Conservation (phyloP, 768 basidiomycete species). For the Hemileccinum impolitum region DNA sequence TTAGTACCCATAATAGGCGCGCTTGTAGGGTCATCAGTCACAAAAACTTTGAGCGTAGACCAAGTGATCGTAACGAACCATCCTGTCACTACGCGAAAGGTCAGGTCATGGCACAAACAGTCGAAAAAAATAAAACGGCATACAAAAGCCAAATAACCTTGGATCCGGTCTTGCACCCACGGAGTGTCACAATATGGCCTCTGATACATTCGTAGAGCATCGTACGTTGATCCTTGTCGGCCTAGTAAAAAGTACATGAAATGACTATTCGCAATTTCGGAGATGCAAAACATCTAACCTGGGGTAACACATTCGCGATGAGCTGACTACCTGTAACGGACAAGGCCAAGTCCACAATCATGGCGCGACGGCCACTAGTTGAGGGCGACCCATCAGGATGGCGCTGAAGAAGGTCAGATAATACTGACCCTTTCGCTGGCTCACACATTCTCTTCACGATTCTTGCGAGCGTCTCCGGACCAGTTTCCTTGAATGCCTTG, state of each 20-base stretch:
- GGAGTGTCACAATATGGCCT: constrained; percentile 84
- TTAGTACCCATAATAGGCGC: constrained; percentile 63
- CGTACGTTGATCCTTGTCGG: constrained; percentile 83
- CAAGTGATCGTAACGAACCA: constrained; percentile 35
- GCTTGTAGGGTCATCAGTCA: constrained; percentile 35
- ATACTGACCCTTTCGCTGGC: constrained; percentile 67
- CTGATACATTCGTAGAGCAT: constrained; percentile 81
- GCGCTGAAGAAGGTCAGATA: neutral
- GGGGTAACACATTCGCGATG: constrained; percentile 77
- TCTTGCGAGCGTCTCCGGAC: constrained; percentile 68
- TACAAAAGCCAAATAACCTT: constrained; percentile 90
- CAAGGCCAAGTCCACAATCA: constrained; percentile 82
- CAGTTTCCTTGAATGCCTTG: constrained; percentile 84
- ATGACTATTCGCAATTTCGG: constrained; percentile 5
- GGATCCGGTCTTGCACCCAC: constrained; percentile 87
- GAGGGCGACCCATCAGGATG: constrained; percentile 19
- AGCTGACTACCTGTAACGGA: constrained; percentile 84
- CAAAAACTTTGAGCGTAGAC: neutral
- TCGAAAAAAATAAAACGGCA: constrained; percentile 12
- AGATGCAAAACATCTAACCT: constrained; percentile 40
- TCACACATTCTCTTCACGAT: constrained; percentile 84
- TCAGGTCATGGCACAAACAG: constrained; percentile 1
- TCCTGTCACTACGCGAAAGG: constrained; percentile 47
- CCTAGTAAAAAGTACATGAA: constrained; percentile 43
- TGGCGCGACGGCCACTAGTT: constrained; percentile 67